Evolutionary conservation across 345 rosid species (phyloP).

Genomic region (Anacardium occidentale): DNA sequence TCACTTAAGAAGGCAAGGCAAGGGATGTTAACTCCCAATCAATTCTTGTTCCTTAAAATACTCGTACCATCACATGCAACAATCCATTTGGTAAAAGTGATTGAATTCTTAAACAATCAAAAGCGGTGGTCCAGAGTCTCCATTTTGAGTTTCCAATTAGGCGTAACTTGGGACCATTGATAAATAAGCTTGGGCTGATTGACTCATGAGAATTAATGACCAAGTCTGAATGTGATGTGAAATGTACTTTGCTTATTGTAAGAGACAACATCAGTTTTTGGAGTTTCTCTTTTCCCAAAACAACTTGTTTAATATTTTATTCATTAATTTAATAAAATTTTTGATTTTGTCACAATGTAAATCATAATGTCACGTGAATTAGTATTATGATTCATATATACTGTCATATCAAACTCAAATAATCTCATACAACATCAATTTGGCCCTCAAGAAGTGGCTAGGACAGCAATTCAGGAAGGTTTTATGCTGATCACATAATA

Average conservation of each 20-base stretch:
- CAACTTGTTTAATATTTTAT: not conserved
- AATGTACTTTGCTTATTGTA: not conserved
- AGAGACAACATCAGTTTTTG: not conserved
- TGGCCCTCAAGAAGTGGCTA: too few relatives aligned
- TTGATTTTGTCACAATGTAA: conserved; percentile 2
- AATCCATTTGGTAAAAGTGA: not conserved
- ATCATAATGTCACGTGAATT: conserved; percentile 14
- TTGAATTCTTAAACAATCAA: not conserved
- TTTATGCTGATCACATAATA: too few relatives aligned
- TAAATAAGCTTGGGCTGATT: not conserved
- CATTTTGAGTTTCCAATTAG: not conserved
- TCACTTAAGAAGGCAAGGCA: too few relatives aligned
- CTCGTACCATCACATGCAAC: not conserved
- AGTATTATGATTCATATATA: too few relatives aligned
- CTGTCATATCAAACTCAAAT: too few relatives aligned
- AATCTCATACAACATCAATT: too few relatives aligned
- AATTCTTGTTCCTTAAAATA: not conserved
- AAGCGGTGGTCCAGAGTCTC: not conserved
- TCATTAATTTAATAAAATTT: not conserved
- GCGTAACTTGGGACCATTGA: not conserved
- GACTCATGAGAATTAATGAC: not conserved
- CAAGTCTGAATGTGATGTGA: not conserved
- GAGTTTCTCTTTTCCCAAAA: not conserved
- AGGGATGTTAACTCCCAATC: too few relatives aligned
- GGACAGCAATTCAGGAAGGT: too few relatives aligned